A percentile compares a stretch with the other conserved stretches of the same genome.
These are phyloP conservation scores for Lunasporangiospora selenospora DNA, from an alignment of 192 early-diverging fungal genomes.

Conservation along the genomic window DNA sequence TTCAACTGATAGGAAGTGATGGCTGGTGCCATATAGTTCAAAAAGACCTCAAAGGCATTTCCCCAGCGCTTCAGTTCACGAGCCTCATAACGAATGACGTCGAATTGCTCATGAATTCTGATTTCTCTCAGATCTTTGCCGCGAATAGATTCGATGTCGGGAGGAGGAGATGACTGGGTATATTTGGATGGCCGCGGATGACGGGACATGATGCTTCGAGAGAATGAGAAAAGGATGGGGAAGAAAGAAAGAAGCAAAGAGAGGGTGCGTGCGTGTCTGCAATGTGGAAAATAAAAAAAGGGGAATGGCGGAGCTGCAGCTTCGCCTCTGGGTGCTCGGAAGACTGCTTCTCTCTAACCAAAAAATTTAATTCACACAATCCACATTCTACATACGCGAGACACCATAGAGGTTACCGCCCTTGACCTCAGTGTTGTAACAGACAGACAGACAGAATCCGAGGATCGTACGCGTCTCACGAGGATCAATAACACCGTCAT, in stretches of 20 bases:
- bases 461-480: slow-evolving; percentile 64
- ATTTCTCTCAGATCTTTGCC: neutral
- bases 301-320: neutral
- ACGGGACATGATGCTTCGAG: neutral
- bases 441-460: slow-evolving; percentile 64
- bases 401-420: slow-evolving; percentile 69
- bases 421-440: slow-evolving; percentile 61
- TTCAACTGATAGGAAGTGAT: slow-evolving; percentile 15
- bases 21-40: slow-evolving; percentile 19
- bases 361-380: neutral
- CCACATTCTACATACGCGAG: slow-evolving; percentile 58
- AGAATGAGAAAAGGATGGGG: neutral
- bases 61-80: slow-evolving; percentile 18
- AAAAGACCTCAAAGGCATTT: slow-evolving; percentile 24
- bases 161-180: no score
- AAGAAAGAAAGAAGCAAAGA: neutral
- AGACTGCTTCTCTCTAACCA: no score
- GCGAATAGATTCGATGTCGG: neutral
- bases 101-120: slow-evolving; percentile 5
- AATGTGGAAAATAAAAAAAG: neutral
- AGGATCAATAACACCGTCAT: slow-evolving; percentile 71
- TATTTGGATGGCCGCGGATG: no score
- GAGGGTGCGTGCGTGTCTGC: neutral
- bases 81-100: slow-evolving; percentile 20
- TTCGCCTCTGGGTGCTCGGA: no score